Evolutionary conservation across 2,329 filamentous ascomycete species (phyloP).

Genomic region (Colletotrichum cereale): DNA sequence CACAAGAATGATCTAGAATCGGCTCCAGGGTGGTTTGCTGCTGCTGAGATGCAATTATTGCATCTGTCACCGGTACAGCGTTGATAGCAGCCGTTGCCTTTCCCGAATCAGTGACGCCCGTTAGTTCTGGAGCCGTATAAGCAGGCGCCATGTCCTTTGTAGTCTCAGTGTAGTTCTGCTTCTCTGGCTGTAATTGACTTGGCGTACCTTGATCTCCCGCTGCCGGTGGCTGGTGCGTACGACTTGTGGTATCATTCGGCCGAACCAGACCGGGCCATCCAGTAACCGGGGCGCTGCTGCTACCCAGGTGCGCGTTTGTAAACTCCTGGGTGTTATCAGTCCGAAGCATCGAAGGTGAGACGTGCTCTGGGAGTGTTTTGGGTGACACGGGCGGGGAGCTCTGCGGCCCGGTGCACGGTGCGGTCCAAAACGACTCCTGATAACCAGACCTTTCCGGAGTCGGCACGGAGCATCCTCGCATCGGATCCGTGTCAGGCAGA

Average conservation of each 20-base stretch:
- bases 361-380: conserved; percentile 44
- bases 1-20: neutral
- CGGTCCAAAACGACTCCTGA: conserved; percentile 40
- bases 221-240: conserved; percentile 15
- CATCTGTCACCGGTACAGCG: neutral
- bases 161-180: conserved; percentile 32
- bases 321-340: neutral
- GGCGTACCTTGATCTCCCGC: conserved; percentile 35
- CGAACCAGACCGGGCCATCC: neutral
- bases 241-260: neutral
- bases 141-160: conserved; percentile 18
- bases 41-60: too few species aligned
- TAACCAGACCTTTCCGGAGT: conserved; percentile 50
- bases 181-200: conserved; percentile 6
- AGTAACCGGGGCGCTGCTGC: neutral
- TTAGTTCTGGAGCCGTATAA: neutral
- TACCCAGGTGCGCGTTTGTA: neutral
- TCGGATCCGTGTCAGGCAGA: conserved; percentile 45
- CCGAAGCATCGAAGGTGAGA: conserved; percentile 14
- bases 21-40: neutral
- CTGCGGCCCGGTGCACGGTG: conserved; percentile 40
- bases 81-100: neutral
- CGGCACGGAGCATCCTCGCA: conserved; percentile 51
- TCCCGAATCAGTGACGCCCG: conserved; percentile 15
- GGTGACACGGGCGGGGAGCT: conserved; percentile 53